These are phyloP conservation scores for Hirsutella minnesotensis DNA, from an alignment of 2,329 filamentous ascomycete genomes.

Conservation along the genomic window DNA sequence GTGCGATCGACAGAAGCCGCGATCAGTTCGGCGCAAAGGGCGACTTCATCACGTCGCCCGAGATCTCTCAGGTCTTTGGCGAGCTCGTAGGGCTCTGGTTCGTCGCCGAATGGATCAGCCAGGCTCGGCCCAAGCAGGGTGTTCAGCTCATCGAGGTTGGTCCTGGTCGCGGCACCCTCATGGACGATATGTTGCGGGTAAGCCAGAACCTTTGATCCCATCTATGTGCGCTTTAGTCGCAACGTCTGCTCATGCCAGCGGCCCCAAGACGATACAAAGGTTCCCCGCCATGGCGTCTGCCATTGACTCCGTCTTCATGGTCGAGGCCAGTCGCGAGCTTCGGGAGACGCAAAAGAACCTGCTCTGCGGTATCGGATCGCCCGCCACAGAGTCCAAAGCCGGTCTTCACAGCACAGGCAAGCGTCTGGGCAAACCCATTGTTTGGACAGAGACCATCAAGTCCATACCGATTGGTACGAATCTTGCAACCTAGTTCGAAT, in stretches of 20 bases:
- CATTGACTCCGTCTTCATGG: slow-evolving; percentile 81
- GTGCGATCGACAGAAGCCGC: slow-evolving; percentile 50
- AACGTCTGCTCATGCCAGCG: slow-evolving; percentile 1
- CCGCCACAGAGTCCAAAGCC: slow-evolving; percentile 57
- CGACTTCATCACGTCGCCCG: slow-evolving; percentile 93
- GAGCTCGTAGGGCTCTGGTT: slow-evolving; percentile 93
- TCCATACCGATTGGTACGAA: slow-evolving; percentile 58
- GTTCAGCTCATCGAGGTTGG: slow-evolving; percentile 90
- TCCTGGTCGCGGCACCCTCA: slow-evolving; percentile 85
- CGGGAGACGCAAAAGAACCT: slow-evolving; percentile 67
- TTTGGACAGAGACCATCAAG: slow-evolving; percentile 84
- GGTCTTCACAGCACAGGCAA: slow-evolving; percentile 68
- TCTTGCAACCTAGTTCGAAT: neutral
- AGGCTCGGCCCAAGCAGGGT: slow-evolving; percentile 60
- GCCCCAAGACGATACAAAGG: slow-evolving; percentile 59
- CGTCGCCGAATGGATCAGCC: slow-evolving; percentile 90
- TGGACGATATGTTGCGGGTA: slow-evolving; percentile 91
- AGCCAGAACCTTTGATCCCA: slow-evolving; percentile 15
- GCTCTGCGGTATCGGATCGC: slow-evolving; percentile 61
- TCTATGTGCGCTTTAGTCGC: neutral
- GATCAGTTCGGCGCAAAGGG: slow-evolving; percentile 90
- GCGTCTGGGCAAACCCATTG: slow-evolving; percentile 60
- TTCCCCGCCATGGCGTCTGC: slow-evolving; percentile 68
- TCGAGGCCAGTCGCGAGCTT: slow-evolving; percentile 81
- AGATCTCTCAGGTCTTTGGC: slow-evolving; percentile 95